Percentiles rank a stretch among this genome's conserved stretches.
These are phyloP conservation scores for Daldinia eschscholtzii DNA, from an alignment of 2,329 filamentous ascomycete species.

Conservation along the genomic window DNA sequence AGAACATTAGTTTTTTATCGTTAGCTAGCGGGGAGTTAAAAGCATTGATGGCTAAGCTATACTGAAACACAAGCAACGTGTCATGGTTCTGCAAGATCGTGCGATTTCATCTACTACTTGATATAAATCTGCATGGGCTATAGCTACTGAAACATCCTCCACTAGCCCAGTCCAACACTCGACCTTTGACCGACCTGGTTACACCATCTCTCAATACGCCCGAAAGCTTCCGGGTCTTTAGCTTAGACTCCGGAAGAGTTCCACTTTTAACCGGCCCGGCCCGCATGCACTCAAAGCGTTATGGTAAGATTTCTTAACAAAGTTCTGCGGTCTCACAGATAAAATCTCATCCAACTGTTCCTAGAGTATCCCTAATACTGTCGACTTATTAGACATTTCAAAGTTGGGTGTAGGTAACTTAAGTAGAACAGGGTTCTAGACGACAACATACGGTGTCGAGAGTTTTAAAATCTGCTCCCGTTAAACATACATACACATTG, in stretches of 20 bases:
- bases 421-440: neutral
- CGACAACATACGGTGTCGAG: no score
- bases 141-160: neutral
- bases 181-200: neutral
- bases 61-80: constrained; percentile 21
- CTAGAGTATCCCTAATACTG: neutral
- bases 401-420: neutral
- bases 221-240: neutral
- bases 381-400: neutral
- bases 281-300: constrained; percentile 3
- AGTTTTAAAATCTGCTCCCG: neutral
- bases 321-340: neutral
- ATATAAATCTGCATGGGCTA: neutral
- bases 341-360: neutral
- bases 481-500: neutral
- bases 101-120: constrained; percentile 8
- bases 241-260: neutral
- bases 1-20: constrained; percentile 18
- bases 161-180: neutral
- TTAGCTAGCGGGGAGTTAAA: constrained; percentile 38
- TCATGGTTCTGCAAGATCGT: constrained; percentile 29
- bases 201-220: neutral
- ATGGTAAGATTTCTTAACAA: neutral
- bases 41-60: constrained; percentile 28
- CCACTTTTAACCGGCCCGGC: constrained; percentile 35